Percentiles rank a stretch among this genome's conserved stretches.
These are phyloP conservation scores for Coniochaeta sp. DNA, from an alignment of 2,329 filamentous ascomycete species.

Conservation along the genomic window DNA sequence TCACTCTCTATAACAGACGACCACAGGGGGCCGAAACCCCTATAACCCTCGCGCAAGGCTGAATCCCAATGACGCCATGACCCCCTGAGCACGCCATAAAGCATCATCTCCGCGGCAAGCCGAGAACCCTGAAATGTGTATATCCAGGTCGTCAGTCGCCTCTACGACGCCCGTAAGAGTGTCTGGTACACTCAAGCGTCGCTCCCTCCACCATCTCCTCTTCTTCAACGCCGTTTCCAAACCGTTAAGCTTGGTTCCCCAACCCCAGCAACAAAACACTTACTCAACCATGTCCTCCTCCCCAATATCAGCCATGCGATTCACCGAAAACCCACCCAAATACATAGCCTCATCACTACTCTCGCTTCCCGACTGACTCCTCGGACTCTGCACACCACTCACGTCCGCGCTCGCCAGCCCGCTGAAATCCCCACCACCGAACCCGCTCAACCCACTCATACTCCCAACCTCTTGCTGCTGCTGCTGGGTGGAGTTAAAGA, in stretches of 20 bases:
- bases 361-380: constrained; percentile 34
- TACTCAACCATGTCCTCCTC: neutral
- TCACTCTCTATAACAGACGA: neutral
- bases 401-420: constrained; percentile 39
- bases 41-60: constrained; percentile 3
- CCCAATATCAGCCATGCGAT: constrained; percentile 12
- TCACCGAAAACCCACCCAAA: constrained; percentile 22
- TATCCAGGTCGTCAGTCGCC: neutral
- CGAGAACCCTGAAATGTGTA: neutral
- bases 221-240: no score
- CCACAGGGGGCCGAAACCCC: neutral
- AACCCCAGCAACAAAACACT: no score
- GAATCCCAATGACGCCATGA: constrained; percentile 2
- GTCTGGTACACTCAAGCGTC: no score
- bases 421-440: constrained; percentile 32
- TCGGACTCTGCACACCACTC: constrained; percentile 45
- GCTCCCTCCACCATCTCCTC: no score
- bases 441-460: constrained; percentile 6
- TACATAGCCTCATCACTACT: constrained; percentile 53
- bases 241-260: no score
- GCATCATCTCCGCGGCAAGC: neutral
- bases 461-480: constrained; percentile 14
- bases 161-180: neutral
- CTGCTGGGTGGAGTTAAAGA: constrained; percentile 27
- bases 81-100: constrained; percentile 3